Conservation (phyloP, 306 rosid genomes). For the Rosa rugosa region DNA sequence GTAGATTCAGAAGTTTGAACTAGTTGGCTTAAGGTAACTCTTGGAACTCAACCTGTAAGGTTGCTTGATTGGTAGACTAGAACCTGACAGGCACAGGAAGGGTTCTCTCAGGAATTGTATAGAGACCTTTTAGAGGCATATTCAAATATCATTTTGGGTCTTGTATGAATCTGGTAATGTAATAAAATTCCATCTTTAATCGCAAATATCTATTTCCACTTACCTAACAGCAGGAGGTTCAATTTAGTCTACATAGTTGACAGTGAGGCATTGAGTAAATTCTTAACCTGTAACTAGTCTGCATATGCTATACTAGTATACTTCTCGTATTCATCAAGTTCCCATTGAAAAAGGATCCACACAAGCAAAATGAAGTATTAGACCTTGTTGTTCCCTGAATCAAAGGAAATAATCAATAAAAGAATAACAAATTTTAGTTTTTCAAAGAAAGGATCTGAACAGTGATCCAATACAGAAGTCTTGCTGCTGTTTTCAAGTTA, state of each 20-base stretch:
- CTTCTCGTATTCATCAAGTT: no score
- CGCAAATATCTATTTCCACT: slow-evolving; percentile 13
- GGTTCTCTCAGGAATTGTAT: slow-evolving; percentile 38
- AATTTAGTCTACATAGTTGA: no score
- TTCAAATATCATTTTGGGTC: slow-evolving; percentile 31
- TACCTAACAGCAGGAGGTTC: not conserved
- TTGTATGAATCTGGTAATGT: slow-evolving; percentile 26
- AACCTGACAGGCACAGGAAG: slow-evolving; percentile 27
- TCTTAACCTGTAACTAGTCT: no score
- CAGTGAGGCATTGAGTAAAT: no score
- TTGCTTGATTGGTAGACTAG: slow-evolving; percentile 34
- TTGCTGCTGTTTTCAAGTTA: not conserved
- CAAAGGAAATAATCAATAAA: slow-evolving; percentile 34
- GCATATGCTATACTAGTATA: no score
- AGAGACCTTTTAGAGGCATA: slow-evolving; percentile 29
- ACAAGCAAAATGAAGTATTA: slow-evolving; percentile 14
- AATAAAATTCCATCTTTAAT: slow-evolving; percentile 7
- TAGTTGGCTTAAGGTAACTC: slow-evolving; percentile 18
- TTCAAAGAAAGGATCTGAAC: not conserved
- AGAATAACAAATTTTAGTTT: slow-evolving; percentile 35
- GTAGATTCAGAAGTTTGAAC: slow-evolving; percentile 44
- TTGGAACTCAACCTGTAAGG: slow-evolving; percentile 31
- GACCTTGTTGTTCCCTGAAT: slow-evolving; percentile 49
- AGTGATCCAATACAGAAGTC: not conserved
- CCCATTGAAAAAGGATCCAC: no score